Conservation (phyloP, 2,329 filamentous ascomycete species). For the Chaetomium sp. region DNA sequence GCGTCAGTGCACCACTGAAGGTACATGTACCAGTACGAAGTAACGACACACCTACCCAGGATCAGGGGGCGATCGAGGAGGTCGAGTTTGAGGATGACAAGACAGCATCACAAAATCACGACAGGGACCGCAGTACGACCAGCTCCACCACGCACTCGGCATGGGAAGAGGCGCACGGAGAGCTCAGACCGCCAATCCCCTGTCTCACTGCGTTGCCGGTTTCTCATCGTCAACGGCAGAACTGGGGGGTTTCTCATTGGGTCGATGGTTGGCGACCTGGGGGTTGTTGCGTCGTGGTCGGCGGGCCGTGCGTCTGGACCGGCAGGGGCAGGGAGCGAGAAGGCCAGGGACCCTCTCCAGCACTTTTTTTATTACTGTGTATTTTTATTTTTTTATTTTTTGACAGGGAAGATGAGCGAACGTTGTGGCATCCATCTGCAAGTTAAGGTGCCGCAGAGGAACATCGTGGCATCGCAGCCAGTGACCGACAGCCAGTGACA, state of each 20-base stretch:
- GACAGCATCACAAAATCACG: constrained; percentile 10
- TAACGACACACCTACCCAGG: neutral
- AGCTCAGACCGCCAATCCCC: constrained; percentile 32
- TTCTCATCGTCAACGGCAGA: constrained; percentile 33
- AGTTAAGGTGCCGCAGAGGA: constrained; percentile 2
- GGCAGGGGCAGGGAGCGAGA: constrained; percentile 20
- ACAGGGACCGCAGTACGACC: constrained; percentile 12
- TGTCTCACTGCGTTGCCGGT: constrained; percentile 23
- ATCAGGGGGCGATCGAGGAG: constrained; percentile 15
- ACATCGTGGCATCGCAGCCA: constrained; percentile 14
- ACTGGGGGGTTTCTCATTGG: constrained; percentile 27
- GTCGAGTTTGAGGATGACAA: constrained; percentile 9
- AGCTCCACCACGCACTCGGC: constrained; percentile 8
- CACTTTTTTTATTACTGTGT: constrained; percentile 9
- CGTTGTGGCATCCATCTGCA: neutral
- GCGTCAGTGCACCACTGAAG: neutral
- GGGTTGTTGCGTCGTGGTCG: constrained; percentile 24
- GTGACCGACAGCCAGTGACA: constrained; percentile 10
- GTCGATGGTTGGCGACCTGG: constrained; percentile 25
- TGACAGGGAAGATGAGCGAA: constrained; percentile 1
- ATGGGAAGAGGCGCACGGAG: constrained; percentile 8
- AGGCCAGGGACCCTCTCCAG: constrained; percentile 17
- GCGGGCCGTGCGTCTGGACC: constrained; percentile 33
- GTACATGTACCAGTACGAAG: neutral
- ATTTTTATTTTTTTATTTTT: constrained; percentile 2